Percentiles rank a stretch among this genome's conserved stretches.
Evolutionary conservation across 441 rosid species (phyloP).

Genomic region (Pelargonium fulgidum): DNA sequence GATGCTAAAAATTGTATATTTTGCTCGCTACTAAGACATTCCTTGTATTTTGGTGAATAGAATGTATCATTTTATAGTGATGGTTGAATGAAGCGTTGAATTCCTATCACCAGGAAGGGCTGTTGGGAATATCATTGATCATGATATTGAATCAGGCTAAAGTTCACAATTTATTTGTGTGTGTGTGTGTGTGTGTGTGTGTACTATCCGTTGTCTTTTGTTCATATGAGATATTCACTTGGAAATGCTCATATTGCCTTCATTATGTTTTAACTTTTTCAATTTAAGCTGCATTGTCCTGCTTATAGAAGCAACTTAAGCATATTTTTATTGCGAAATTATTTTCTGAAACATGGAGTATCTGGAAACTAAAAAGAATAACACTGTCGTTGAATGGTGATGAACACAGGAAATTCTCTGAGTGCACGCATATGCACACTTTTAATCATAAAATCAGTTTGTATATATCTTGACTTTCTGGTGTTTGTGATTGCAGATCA

Average conservation of each 20-base stretch:
- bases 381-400: too few species aligned
- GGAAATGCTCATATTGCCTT: neutral
- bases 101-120: neutral
- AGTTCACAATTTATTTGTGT: neutral
- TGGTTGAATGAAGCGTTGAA: neutral
- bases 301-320: neutral
- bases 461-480: constrained; percentile 22
- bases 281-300: neutral
- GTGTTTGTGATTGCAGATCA: constrained; percentile 59
- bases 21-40: neutral
- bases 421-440: neutral
- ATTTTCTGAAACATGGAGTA: neutral
- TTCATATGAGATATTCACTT: neutral
- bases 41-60: neutral
- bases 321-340: neutral
- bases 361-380: neutral
- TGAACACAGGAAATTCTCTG: neutral
- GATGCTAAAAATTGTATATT: neutral
- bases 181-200: too few species aligned
- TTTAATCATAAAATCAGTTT: neutral
- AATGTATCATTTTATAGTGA: neutral
- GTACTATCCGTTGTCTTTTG: neutral
- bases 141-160: neutral
- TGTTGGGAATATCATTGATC: too few species aligned
- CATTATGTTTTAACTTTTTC: neutral